Base-by-base conservation (phyloP, 2,329 filamentous ascomycete genomes). In the Didymella sp. region DNA sequence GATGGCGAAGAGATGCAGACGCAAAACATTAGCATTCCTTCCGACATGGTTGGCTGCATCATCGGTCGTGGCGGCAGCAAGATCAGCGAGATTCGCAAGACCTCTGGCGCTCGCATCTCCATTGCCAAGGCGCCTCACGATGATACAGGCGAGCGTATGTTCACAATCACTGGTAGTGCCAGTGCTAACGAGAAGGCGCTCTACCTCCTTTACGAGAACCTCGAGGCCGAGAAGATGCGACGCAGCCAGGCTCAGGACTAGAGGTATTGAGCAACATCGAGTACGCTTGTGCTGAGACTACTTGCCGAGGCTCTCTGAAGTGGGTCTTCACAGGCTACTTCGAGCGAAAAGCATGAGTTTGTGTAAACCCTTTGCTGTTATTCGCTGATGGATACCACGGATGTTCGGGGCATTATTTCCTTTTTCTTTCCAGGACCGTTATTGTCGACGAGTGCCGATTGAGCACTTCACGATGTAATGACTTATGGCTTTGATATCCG, bases 21-120 rank as follows among this genome's bases (percentile, higher is more conserved):
- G 1, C 95, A 99, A 76, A 99, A 99, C 81, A 99, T 99, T 80
- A 97, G 92, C 83, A 99, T 99, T 72, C 95, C 95, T 24, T 93
- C 95, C 44, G 95, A 99, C 81, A 99, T 99, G 95, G 95, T 99
- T 77, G 95, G 95, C 67, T 99, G 95, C 81, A 99, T 99, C 80
- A 99, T 99, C 76, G 95, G 95, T 66, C 90, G 93, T 64, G 92
- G 85, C 51, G 95, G 95, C 64, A 93, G 86, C 82, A 99, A 99
- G 86, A 99, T 99, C 75, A 97, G 92, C 77, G 95, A 99, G 81
- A 99, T 99, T 71, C 90, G 95, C 78, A 96, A 96, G 83, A 93
- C 89, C 61, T 99, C 95, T 51, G 93, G 93, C 59, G 95, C 95
- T 60, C 90, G 94, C 72, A 99, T 99, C 80, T 97, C 93, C 42